These are phyloP conservation scores for Colletotrichum filicis DNA, from an alignment of 2,329 filamentous ascomycete species.

Conservation along the genomic window DNA sequence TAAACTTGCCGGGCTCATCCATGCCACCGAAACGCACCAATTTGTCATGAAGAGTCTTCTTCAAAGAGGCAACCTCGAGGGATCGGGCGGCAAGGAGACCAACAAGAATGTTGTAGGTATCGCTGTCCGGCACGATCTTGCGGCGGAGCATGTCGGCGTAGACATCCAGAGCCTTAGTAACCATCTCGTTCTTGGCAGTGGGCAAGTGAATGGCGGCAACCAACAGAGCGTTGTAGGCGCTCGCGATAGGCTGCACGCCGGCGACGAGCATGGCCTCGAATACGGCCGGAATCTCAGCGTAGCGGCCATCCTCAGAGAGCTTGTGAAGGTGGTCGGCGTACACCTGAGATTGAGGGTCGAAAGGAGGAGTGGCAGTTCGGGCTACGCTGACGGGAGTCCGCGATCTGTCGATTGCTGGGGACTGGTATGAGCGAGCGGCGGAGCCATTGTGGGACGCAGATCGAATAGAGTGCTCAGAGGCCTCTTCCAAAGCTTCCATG, in stretches of 20 bases:
- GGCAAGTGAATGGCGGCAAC: constrained; percentile 87
- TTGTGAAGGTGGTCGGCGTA: constrained; percentile 84
- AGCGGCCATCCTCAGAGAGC: constrained; percentile 77
- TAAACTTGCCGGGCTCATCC: constrained; percentile 85
- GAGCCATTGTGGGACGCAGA: constrained; percentile 49
- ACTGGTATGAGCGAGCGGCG: constrained; percentile 46
- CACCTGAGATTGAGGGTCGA: constrained; percentile 72
- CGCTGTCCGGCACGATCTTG: constrained; percentile 81
- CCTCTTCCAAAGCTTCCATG: constrained; percentile 56
- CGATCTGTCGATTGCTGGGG: constrained; percentile 54
- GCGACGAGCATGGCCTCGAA: constrained; percentile 92
- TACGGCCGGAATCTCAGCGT: constrained; percentile 87
- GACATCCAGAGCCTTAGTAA: constrained; percentile 91
- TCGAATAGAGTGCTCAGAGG: constrained; percentile 51
- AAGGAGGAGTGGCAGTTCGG: constrained; percentile 69
- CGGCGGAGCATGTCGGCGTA: constrained; percentile 96
- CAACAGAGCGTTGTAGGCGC: constrained; percentile 92
- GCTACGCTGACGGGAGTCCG: constrained; percentile 58
- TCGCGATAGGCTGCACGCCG: constrained; percentile 81
- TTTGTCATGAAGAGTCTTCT: constrained; percentile 81
- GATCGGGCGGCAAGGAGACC: constrained; percentile 84
- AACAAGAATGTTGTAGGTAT: constrained; percentile 90
- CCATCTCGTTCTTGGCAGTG: constrained; percentile 81
- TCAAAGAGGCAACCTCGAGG: constrained; percentile 79
- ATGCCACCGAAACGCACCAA: constrained; percentile 86